Conservation (phyloP, 2,329 filamentous ascomycete species). For the Talaromyces sp. region DNA sequence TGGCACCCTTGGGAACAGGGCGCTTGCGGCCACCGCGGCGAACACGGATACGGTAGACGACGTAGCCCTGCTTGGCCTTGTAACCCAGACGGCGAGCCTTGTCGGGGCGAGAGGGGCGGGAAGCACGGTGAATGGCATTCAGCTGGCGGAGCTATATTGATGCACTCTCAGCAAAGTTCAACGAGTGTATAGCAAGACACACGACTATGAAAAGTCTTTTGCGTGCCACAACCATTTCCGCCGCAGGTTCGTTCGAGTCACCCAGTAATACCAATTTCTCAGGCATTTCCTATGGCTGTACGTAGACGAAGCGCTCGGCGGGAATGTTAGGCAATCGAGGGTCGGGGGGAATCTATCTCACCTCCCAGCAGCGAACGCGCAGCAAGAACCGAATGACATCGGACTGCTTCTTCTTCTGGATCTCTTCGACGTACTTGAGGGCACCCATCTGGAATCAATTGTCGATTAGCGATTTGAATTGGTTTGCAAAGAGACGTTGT, state of each 20-base stretch:
- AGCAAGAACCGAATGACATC: conserved; percentile 99
- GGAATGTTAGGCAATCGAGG: conserved; percentile 41
- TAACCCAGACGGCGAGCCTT: conserved; percentile 99
- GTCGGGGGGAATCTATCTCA: conserved; percentile 46
- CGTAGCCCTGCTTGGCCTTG: conserved; percentile 99
- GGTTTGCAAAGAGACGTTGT: background rate
- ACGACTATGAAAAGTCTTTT: conserved; percentile 32
- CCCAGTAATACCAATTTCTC: conserved; percentile 35
- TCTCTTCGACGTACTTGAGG: conserved; percentile 99
- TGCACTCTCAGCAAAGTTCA: conserved; percentile 99
- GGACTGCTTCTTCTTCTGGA: conserved; percentile 99
- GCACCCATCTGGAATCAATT: conserved; percentile 78
- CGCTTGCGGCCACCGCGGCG: conserved; percentile 98
- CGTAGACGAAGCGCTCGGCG: conserved; percentile 39
- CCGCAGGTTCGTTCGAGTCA: conserved; percentile 36
- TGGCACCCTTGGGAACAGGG: conserved; percentile 95
- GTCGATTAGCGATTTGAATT: conserved; percentile 20
- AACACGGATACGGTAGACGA: conserved; percentile 99
- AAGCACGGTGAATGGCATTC: conserved; percentile 99
- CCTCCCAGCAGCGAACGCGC: conserved; percentile 99
- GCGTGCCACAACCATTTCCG: conserved; percentile 52
- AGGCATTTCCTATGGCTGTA: conserved; percentile 35
- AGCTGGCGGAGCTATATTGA: conserved; percentile 99
- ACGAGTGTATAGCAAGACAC: conserved; percentile 93
- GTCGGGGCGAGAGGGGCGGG: conserved; percentile 96